Base-by-base conservation (phyloP, 768 basidiomycete genomes). In the Tubosaeta sp. region DNA sequence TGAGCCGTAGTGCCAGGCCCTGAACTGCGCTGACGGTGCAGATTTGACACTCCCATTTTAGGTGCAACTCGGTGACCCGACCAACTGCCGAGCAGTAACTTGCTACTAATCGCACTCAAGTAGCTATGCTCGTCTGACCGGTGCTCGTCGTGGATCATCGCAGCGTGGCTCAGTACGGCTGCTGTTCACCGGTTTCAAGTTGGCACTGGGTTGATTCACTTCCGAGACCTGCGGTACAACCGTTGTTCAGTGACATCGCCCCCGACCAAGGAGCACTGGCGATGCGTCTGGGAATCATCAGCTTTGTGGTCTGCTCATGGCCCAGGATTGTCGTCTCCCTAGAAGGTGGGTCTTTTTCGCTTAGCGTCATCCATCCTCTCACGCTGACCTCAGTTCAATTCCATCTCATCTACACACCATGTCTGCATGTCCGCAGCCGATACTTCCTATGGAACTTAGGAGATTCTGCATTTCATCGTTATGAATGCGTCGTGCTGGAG, bases 21-120 rank as follows among this genome's bases (percentile, higher is more conserved):
- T 63, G 58, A 22, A 47, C 67, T 65, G 68, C 67, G 67, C 57
- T 65, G 59, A 60, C 62, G 62, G 64, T 62, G 22, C 55, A 49
- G 48, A 52, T 50, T 56, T 39, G 54, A 53, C 58, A 62, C 56
- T 34, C 43, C 66, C 58, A 33, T 42, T 54, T 68, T 66, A 54
- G 43, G 61, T 16, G 49, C 41, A 25, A 3, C 22, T 22, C n/a
- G n/a, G 41, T 12, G 16, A 43, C 26, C 55, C 60, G 52, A 55
- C 53, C 55, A 29, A 6, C 17, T 19, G 38, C 38, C 38, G 38
- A 39, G 11, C 17, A 6, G 22, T 22, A 22, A 22, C 22, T 22
- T 22, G 22, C 22, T 22, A 22, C 22, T 22, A 22, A 22, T 22
- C 22, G 12, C 4, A 34, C 11, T 12, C 33, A 34, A 34, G 29